A percentile compares a stretch with the other conserved stretches of the same genome.
Evolutionary conservation across 106 monocot species (phyloP).

Genomic region (Narthecium ossifragum): DNA sequence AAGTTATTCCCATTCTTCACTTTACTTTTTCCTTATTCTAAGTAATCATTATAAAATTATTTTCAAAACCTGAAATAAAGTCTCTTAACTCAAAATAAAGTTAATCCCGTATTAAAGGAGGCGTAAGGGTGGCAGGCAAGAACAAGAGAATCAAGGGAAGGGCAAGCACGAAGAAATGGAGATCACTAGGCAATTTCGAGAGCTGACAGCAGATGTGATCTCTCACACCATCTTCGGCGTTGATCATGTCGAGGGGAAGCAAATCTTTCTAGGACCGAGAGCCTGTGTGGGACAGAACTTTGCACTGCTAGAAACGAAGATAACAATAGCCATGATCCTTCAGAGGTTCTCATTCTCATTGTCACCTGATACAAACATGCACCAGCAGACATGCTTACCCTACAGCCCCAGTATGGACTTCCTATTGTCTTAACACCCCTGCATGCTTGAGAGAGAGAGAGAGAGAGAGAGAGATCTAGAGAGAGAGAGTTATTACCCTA

Average conservation of each 20-base stretch:
- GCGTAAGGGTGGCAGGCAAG: neutral
- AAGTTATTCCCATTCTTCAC: too few species aligned
- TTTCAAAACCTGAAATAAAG: neutral
- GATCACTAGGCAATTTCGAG: slow-evolving; percentile 26
- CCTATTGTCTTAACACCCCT: slow-evolving; percentile 22
- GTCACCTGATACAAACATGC: slow-evolving; percentile 45
- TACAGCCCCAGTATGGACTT: slow-evolving; percentile 53
- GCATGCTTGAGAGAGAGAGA: too few species aligned
- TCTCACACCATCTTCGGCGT: slow-evolving; percentile 54
- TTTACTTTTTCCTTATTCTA: neutral
- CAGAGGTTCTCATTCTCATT: slow-evolving; percentile 42
- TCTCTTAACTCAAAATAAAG: neutral
- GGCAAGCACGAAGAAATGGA: slow-evolving; percentile 16
- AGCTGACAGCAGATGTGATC: slow-evolving; percentile 59
- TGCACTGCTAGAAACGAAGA: slow-evolving; percentile 59
- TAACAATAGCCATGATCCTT: slow-evolving; percentile 49
- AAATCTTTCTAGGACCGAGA: slow-evolving; percentile 54
- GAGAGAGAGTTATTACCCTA: too few species aligned
- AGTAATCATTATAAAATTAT: too few species aligned
- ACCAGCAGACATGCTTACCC: slow-evolving; percentile 26
- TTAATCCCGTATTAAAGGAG: neutral
- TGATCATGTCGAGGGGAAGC: slow-evolving; percentile 32
- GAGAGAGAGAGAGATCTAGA: too few species aligned
- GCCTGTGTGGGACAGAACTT: slow-evolving; percentile 53
- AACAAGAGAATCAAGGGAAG: slow-evolving; percentile 6